phyloP scores from a whole-genome alignment of 148 eudicot genomes.

The Amaranthus cruentus region DNA sequence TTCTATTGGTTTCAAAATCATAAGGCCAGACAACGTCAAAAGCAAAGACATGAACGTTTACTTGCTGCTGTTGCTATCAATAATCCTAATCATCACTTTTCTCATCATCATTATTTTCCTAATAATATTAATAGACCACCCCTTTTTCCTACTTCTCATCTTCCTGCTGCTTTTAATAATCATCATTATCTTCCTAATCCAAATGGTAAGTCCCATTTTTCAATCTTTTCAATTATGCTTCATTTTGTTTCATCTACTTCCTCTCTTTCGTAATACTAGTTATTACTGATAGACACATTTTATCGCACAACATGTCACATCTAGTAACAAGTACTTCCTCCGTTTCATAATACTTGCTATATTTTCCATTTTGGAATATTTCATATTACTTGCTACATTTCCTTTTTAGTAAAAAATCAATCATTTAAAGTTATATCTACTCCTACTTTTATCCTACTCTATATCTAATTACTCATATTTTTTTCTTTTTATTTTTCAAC shows the following conservation, averaged over 20 bases:
- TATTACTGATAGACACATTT: too few species aligned
- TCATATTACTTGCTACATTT: too few species aligned
- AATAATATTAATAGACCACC: constrained; percentile 9
- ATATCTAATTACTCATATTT: too few species aligned
- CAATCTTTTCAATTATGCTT: background rate
- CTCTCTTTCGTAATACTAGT: too few species aligned
- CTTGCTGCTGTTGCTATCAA: constrained; percentile 13
- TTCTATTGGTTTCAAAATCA: constrained; percentile 97
- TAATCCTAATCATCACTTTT: constrained; percentile 9
- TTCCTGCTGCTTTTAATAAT: background rate
- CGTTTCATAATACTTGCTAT: too few species aligned
- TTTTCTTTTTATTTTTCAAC: too few species aligned
- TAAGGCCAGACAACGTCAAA: constrained; percentile 85
- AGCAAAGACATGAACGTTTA: constrained; percentile 53
- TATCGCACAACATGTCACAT: too few species aligned
- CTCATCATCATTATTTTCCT: background rate
- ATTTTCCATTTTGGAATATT: too few species aligned
- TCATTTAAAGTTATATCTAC: too few species aligned
- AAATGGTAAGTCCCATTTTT: constrained; percentile 11
- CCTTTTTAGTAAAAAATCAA: too few species aligned
- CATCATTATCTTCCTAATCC: constrained; percentile 22
- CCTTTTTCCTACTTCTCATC: constrained; percentile 16
- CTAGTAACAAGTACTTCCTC: too few species aligned
- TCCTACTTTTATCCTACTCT: too few species aligned
- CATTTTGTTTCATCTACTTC: background rate